These are phyloP conservation scores for Leccinum variicolor DNA, from an alignment of 768 basidiomycete genomes.

Conservation along the genomic window DNA sequence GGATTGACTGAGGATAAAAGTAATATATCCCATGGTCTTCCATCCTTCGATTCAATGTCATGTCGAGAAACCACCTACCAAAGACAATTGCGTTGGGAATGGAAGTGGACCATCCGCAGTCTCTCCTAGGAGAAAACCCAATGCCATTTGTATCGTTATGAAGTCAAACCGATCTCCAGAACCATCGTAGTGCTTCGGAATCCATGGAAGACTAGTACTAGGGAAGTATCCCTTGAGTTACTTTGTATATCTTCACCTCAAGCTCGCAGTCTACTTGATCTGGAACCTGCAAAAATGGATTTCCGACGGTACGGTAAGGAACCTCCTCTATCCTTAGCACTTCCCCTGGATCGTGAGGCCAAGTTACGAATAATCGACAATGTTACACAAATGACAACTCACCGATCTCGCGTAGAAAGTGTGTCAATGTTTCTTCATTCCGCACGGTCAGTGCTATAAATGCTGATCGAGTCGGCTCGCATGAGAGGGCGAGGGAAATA, in stretches of 20 bases:
- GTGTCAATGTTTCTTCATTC: conserved; percentile 48
- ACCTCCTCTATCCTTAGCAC: conserved; percentile 29
- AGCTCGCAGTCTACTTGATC: conserved; percentile 34
- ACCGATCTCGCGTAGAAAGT: conserved; percentile 41
- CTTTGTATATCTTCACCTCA: conserved; percentile 23
- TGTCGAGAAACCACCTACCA: conserved; percentile 7
- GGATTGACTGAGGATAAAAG: background rate
- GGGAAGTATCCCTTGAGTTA: conserved; percentile 23
- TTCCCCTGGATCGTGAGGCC: conserved; percentile 11
- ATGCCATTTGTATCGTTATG: background rate
- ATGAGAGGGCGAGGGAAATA: conserved; percentile 34
- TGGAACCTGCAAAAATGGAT: conserved; percentile 23
- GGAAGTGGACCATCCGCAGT: conserved; percentile 3
- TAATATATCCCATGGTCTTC: background rate
- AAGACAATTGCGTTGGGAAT: conserved; percentile 2
- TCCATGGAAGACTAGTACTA: conserved; percentile 1
- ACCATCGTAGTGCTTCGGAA: conserved; percentile 7
- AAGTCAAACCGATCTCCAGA: conserved; percentile 13
- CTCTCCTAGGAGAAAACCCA: background rate
- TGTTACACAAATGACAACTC: conserved; percentile 1
- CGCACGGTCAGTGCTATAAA: conserved; percentile 46
- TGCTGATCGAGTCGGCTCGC: conserved; percentile 13
- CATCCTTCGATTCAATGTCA: conserved; percentile 5
- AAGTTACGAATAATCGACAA: background rate
- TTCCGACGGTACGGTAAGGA: conserved; percentile 1